These are phyloP conservation scores for Borovskyia barvae DNA, from an alignment of 208 protist species.

Conservation along the genomic window DNA sequence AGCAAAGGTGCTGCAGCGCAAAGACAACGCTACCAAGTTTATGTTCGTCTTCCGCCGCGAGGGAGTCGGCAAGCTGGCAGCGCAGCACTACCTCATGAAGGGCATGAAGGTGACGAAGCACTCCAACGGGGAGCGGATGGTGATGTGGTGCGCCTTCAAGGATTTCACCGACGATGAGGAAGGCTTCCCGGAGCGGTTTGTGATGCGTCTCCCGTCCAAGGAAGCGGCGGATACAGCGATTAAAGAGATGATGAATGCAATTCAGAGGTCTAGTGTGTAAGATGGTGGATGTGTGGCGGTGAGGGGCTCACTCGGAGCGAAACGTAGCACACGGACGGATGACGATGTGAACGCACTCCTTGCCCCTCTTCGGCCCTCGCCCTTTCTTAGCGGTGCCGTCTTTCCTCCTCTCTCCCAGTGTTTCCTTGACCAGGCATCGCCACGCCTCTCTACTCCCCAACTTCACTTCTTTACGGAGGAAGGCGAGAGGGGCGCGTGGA, in stretches of 20 bases:
- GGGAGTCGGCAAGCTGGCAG: conserved; percentile 81
- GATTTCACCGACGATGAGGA: conserved; percentile 90
- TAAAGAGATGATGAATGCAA: conserved; percentile 59
- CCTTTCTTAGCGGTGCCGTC: too few species aligned
- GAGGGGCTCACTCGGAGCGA: too few species aligned
- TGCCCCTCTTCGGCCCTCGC: too few species aligned
- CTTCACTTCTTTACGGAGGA: too few species aligned
- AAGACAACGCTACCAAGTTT: conserved; percentile 58
- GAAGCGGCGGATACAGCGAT: conserved; percentile 64
- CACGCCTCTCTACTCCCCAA: too few species aligned
- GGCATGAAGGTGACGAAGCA: conserved; percentile 72
- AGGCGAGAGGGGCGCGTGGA: too few species aligned
- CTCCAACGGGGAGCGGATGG: conserved; percentile 67
- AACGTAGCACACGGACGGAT: too few species aligned
- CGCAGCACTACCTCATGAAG: conserved; percentile 84
- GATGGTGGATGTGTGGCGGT: neutral
- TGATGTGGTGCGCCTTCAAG: conserved; percentile 76
- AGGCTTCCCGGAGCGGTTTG: conserved; percentile 83
- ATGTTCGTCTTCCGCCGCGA: conserved; percentile 91
- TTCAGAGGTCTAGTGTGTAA: conserved; percentile 39
- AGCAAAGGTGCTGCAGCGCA: conserved; percentile 74
- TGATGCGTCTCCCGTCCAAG: conserved; percentile 68
- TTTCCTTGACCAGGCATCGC: too few species aligned
- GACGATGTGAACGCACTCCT: too few species aligned
- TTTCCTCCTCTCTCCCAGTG: too few species aligned